These are phyloP conservation scores for Taphrina deformans DNA, from an alignment of 1,139 yeast species.

Conservation along the genomic window DNA sequence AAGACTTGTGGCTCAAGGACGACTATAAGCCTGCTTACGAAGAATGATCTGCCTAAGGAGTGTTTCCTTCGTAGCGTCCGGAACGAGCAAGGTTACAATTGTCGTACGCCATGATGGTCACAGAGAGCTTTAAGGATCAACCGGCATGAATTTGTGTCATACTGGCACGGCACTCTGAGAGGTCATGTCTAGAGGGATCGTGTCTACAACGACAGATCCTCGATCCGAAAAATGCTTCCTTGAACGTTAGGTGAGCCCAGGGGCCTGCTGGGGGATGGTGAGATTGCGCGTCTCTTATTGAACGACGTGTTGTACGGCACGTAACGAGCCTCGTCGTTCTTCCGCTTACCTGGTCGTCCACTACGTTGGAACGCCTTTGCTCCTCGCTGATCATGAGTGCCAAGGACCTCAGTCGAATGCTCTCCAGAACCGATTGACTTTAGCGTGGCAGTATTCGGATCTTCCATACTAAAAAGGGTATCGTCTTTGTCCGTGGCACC, in stretches of 20 bases:
- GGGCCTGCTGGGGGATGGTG: slow-evolving; percentile 29
- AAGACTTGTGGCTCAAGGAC: slow-evolving; percentile 1
- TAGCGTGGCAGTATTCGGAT: background rate
- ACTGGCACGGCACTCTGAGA: background rate
- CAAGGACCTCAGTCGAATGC: background rate
- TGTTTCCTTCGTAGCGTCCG: no score
- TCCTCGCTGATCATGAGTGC: background rate
- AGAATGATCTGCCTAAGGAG: background rate
- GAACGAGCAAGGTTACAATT: no score
- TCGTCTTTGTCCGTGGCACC: background rate
- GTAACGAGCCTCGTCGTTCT: slow-evolving; percentile 13
- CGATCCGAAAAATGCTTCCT: slow-evolving; percentile 22
- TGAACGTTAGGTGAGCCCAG: slow-evolving; percentile 19
- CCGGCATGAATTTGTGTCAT: no score
- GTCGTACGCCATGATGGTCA: no score
- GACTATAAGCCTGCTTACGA: background rate
- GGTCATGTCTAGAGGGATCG: no score
- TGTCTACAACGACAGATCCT: slow-evolving; percentile 20
- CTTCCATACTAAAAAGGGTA: slow-evolving; percentile 14
- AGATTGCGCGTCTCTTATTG: slow-evolving; percentile 25
- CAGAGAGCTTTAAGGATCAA: no score
- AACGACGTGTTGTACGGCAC: slow-evolving; percentile 5
- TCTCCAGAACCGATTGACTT: background rate
- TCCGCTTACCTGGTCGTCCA: slow-evolving; percentile 5
- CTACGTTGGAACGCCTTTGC: background rate